These are phyloP conservation scores for Paramyrothecium sp. DNA, from an alignment of 2,329 filamentous ascomycete genomes.

Conservation along the genomic window DNA sequence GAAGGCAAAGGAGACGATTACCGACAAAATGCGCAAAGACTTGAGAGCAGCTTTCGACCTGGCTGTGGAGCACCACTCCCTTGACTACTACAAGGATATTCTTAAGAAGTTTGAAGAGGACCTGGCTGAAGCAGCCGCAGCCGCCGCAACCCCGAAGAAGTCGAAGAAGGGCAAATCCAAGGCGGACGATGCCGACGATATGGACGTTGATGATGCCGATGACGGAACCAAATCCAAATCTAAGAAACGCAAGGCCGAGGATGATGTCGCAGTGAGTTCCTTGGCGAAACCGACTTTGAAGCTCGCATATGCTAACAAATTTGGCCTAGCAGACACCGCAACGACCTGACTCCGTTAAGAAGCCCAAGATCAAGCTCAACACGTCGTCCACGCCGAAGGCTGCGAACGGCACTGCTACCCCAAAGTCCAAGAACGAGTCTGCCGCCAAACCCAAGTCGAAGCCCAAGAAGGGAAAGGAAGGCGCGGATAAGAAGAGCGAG, in stretches of 20 bases:
- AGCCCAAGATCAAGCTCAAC: slow-evolving; percentile 65
- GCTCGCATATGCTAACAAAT: slow-evolving; percentile 9
- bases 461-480: slow-evolving; percentile 54
- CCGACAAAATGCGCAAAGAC: slow-evolving; percentile 77
- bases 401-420: slow-evolving; percentile 57
- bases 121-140: slow-evolving; percentile 52
- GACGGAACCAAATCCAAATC: slow-evolving; percentile 63
- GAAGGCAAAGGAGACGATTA: slow-evolving; percentile 65
- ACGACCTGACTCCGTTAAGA: slow-evolving; percentile 62
- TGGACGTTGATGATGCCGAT: slow-evolving; percentile 62
- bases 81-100: slow-evolving; percentile 82
- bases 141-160: slow-evolving; percentile 38
- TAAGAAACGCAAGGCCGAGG: slow-evolving; percentile 84
- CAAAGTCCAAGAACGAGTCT: slow-evolving; percentile 57
- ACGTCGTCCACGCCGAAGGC: slow-evolving; percentile 67
- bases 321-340: slow-evolving; percentile 48
- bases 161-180: slow-evolving; percentile 47
- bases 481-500: slow-evolving; percentile 56
- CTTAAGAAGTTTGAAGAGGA: slow-evolving; percentile 70
- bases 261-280: slow-evolving; percentile 56
- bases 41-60: slow-evolving; percentile 77
- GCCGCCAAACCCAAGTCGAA: slow-evolving; percentile 51
- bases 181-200: slow-evolving; percentile 55
- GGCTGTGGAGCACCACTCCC: slow-evolving; percentile 72
- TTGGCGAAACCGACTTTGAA: background rate